Conservation (phyloP, 73 alveolate genomes). For the Durusdinium trenchii region DNA sequence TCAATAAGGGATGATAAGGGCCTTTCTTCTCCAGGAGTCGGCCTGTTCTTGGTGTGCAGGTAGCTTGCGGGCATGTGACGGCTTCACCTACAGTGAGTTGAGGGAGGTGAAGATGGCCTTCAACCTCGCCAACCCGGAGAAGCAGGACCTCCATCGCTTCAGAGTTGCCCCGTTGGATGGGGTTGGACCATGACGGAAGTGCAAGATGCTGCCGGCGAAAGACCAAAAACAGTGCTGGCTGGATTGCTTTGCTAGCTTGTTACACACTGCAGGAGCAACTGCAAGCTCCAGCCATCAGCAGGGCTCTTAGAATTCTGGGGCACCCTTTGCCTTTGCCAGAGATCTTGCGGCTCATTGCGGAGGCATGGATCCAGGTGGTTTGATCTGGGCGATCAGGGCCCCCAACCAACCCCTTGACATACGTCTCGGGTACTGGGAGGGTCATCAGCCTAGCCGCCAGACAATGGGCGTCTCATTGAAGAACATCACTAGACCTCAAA, state of each 20-base stretch:
- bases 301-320: constrained; percentile 71
- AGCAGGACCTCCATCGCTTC: no score
- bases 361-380: not conserved
- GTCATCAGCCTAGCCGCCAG: no score
- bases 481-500: no score
- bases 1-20: no score
- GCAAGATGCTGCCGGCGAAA: not conserved
- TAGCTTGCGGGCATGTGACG: constrained; percentile 72
- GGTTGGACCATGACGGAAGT: not conserved
- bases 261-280: not conserved
- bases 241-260: not conserved
- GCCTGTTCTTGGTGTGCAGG: not conserved
- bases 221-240: not conserved
- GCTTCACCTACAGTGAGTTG: constrained; percentile 75
- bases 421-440: no score
- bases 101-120: constrained; percentile 20
- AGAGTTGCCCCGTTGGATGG: no score
- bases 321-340: constrained; percentile 33
- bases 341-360: constrained; percentile 52
- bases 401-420: not conserved
- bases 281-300: constrained; percentile 33
- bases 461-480: no score
- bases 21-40: no score
- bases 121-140: constrained; percentile 20
- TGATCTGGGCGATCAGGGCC: not conserved